Conservation (phyloP, 2,329 filamentous ascomycete genomes). For the Fusarium albidum region DNA sequence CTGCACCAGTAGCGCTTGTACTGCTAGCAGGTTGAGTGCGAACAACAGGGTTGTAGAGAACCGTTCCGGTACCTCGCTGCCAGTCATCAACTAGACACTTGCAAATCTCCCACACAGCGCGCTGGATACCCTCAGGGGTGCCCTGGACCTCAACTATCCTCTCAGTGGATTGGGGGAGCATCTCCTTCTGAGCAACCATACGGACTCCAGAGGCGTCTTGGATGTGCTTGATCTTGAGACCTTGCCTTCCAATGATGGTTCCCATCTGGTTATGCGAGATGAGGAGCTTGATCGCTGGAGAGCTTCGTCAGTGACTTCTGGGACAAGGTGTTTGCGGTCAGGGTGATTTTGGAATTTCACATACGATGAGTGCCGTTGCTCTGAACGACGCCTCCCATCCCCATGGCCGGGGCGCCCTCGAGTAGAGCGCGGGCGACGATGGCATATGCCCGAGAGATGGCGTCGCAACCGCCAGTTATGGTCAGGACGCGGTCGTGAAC, state of each 20-base stretch:
- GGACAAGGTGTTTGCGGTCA: not conserved
- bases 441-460: conserved; percentile 90
- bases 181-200: conserved; percentile 99
- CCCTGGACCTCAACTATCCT: conserved; percentile 97
- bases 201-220: conserved; percentile 96
- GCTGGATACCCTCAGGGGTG: conserved; percentile 92
- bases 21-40: conserved; percentile 74
- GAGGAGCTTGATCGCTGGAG: conserved; percentile 88
- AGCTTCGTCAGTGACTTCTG: conserved; percentile 20
- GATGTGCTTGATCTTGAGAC: conserved; percentile 99
- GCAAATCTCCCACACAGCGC: conserved; percentile 97
- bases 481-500: conserved; percentile 97
- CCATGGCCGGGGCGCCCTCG: conserved; percentile 92
- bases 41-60: conserved; percentile 96
- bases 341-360: conserved; percentile 9
- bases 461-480: conserved; percentile 88
- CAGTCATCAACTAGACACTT: conserved; percentile 98
- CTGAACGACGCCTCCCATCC: conserved; percentile 90
- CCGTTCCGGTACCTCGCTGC: conserved; percentile 95
- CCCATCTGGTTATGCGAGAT: conserved; percentile 99
- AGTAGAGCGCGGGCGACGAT: conserved; percentile 91
- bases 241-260: conserved; percentile 96
- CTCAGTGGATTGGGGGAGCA: conserved; percentile 98
- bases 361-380: conserved; percentile 94
- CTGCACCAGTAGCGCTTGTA: conserved; percentile 52